Evolutionary conservation across 495 filamentous ascomycete species (phyloP).

Genomic region (Daldinia decipiens): DNA sequence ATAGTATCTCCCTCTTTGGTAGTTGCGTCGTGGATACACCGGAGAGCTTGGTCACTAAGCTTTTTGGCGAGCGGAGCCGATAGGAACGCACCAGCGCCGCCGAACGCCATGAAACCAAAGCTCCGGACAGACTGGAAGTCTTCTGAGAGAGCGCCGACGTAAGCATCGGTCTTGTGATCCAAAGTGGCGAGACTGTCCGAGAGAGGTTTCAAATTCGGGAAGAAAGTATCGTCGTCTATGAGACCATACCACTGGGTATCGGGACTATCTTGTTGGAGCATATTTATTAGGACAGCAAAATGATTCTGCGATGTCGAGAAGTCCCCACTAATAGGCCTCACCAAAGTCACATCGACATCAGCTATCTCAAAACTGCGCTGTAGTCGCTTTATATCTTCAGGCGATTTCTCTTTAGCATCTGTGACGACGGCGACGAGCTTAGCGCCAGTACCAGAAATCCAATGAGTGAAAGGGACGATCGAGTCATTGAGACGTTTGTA

Average conservation of each 20-base stretch:
- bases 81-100: conserved; percentile 75
- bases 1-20: conserved; percentile 68
- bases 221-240: conserved; percentile 80
- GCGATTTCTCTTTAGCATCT: conserved; percentile 54
- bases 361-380: conserved; percentile 47
- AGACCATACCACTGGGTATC: conserved; percentile 72
- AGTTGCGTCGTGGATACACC: conserved; percentile 63
- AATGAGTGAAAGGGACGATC: conserved; percentile 66
- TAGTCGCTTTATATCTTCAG: conserved; percentile 37
- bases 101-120: conserved; percentile 74
- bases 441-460: conserved; percentile 66
- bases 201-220: conserved; percentile 69
- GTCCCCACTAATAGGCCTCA: conserved; percentile 61
- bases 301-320: conserved; percentile 66
- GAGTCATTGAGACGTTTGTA: conserved; percentile 66
- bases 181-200: conserved; percentile 56
- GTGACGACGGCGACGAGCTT: conserved; percentile 66
- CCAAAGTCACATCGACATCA: conserved; percentile 65
- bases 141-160: conserved; percentile 73
- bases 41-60: conserved; percentile 62
- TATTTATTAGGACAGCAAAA: conserved; percentile 68
- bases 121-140: conserved; percentile 66
- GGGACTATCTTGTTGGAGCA: conserved; percentile 62
- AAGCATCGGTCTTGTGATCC: conserved; percentile 62
- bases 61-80: conserved; percentile 66